Evolutionary conservation across 192 early-diverging fungal species (phyloP), one percentile per base, ranked within the genome.

Genomic region (Backusella mclennaniae): DNA sequence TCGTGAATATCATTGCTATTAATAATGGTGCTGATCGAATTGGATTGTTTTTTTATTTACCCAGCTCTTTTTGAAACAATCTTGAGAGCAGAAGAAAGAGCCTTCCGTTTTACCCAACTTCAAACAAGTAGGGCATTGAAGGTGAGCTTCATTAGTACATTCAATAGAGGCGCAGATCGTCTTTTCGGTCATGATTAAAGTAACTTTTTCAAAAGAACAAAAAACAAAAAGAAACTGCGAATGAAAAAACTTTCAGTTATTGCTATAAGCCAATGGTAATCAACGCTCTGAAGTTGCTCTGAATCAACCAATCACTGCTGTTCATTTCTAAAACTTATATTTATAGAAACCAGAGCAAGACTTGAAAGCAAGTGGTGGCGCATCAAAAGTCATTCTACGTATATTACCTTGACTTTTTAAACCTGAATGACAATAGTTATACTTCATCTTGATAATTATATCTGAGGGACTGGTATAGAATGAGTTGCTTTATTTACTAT

Each of bases 111-210:
- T 83, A 35, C 75, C 82, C 14, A 88, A 83, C 79, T 94, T 93
- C 26, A 91, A 69, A 73, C 94, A 95, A 7, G 87, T 93, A 21
- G 94, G 94, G 77, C 94, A 95, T 66, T 93, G 92, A 42, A 93
- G 81, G 23, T 84, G 80, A 0, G 94, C 92, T 9, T 85, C 80
- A 77, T 93, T 92, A 66, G 71, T 84, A 82, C 93, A 94, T 41
- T 87, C 88, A 21, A 74, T 70, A 49, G 84, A 77, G 35, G 79
- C 79, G 77, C 89, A 90, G 42, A 78, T 72, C 35, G 81, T 53
- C 39, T 56, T 31, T 21, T 36, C 35, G 0, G 59, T 17, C 35
- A 66, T 59, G 21, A 33, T 66, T 36, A 41, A 33, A 35, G 49
- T 73, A 35, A 35, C 52, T 42, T 33, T 17, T 12, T 14, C 35